phyloP scores from a whole-genome alignment of 371 early-diverging fungal genomes.

The Mortierella polycephala region DNA sequence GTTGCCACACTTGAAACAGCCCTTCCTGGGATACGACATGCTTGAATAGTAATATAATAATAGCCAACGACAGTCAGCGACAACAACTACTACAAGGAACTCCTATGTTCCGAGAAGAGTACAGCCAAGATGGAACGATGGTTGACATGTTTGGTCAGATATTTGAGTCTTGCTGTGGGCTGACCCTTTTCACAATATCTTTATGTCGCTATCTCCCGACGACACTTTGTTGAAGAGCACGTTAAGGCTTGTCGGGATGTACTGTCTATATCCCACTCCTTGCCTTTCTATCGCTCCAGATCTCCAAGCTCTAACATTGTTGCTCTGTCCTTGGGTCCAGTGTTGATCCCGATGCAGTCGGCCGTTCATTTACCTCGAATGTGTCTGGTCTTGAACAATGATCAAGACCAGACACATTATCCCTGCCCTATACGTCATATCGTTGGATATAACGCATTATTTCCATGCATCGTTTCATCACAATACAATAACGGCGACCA shows the following conservation, averaged over 20 bases:
- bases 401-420: background rate
- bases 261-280: too few relatives aligned
- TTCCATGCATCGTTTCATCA: too few relatives aligned
- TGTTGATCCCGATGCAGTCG: background rate
- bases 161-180: too few relatives aligned
- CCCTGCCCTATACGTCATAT: background rate
- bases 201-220: too few relatives aligned
- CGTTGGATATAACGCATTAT: background rate
- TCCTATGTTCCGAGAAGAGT: background rate
- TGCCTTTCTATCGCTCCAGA: background rate
- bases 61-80: background rate
- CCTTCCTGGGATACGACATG: slow-evolving; percentile 61
- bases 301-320: too few relatives aligned
- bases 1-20: slow-evolving; percentile 70
- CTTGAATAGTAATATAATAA: slow-evolving; percentile 6
- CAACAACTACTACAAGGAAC: background rate
- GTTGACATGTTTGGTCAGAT: too few relatives aligned
- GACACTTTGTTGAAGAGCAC: too few relatives aligned
- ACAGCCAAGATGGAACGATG: too few relatives aligned
- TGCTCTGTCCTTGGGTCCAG: too few relatives aligned
- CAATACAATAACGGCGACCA: too few relatives aligned
- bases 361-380: background rate
- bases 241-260: too few relatives aligned
- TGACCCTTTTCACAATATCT: too few relatives aligned
- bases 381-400: background rate